Evolutionary conservation across 2,329 filamentous ascomycete genomes (phyloP), one percentile per base, ranked within the genome.

Genomic region (Colletotrichum neosansevieriae): DNA sequence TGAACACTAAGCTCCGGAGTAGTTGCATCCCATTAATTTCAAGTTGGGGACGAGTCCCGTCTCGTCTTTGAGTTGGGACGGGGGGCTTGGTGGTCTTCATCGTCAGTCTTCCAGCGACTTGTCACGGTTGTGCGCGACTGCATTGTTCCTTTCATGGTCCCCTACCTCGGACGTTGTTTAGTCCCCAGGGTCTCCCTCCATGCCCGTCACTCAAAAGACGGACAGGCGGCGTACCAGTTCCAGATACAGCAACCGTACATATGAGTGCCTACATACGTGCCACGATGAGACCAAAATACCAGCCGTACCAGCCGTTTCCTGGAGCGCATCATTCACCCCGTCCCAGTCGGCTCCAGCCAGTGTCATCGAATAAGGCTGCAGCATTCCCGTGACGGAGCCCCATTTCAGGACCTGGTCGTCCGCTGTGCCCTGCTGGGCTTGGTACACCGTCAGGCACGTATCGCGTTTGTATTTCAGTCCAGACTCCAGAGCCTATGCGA

Each of bases 291-390:
- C 29, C 59, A 51, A 50, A 40, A 57, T 61, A 40, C 49, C 56
- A 66, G 50, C 29, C 58, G 58, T 58, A 34, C 42, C 56, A 69
- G 50, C 29, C 58, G 58, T 49, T 62, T 60, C 38, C 51, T 63
- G n/a, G 58, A 53, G 63, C 49, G 51, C 63, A 63, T 67, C 58
- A 67, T 68, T 24, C 67, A 70, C 63, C 58, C 53, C 53, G 47
- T 53, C 57, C 57, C 21, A n/a, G 34, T 42, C 29, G 53, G 38
- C 17, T 40, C 47, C 40, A 47, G 47, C 29, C 45, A 38, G n/a
- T 32, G 24, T 68, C 58, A 47, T 68, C 67, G 67, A 70, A 70
- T 70, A 67, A 67, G 67, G 63, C 58, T 67, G 47, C 63, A 67
- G 63, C 21, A 68, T 63, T 58, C 34, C 47, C 45, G 21, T 17